A percentile compares a stretch with the other conserved stretches of the same genome.
Evolutionary conservation across 192 early-diverging fungal genomes (phyloP).

Genomic region (Podila clonocystis): DNA sequence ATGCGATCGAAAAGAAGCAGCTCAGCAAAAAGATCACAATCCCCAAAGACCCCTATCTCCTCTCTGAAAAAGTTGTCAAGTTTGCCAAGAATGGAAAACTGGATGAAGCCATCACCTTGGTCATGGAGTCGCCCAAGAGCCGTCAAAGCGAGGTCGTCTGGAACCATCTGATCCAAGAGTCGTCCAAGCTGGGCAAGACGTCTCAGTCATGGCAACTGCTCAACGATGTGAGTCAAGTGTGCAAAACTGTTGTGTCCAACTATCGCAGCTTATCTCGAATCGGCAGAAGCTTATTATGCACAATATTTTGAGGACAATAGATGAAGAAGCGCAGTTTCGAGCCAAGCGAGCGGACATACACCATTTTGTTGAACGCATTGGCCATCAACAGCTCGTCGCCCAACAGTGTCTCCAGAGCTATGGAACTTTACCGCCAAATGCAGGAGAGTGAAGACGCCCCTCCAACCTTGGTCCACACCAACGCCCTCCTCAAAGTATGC

Average conservation of each 20-base stretch:
- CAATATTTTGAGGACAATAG: slow-evolving; percentile 1
- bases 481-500: slow-evolving; percentile 55
- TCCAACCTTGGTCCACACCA: slow-evolving; percentile 29
- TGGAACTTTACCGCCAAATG: slow-evolving; percentile 26
- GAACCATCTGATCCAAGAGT: slow-evolving; percentile 53
- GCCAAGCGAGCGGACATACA: slow-evolving; percentile 40
- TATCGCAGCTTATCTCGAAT: background rate
- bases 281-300: background rate
- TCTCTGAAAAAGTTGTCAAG: slow-evolving; percentile 46
- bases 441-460: slow-evolving; percentile 11
- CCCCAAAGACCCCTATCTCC: slow-evolving; percentile 48
- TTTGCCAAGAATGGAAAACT: slow-evolving; percentile 36
- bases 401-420: slow-evolving; percentile 38
- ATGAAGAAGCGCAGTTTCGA: slow-evolving; percentile 47
- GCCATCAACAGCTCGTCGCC: slow-evolving; percentile 39
- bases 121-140: slow-evolving; percentile 25
- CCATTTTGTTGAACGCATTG: slow-evolving; percentile 44
- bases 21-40: slow-evolving; percentile 44
- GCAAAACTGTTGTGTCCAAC: background rate
- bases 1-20: slow-evolving; percentile 11
- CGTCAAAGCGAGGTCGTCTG: slow-evolving; percentile 51
- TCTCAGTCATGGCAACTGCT: slow-evolving; percentile 34
- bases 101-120: slow-evolving; percentile 46
- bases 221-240: slow-evolving; percentile 25
- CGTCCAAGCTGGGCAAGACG: slow-evolving; percentile 36